phyloP scores from a whole-genome alignment of 306 rosid genomes.

The Trifolium dubium region DNA sequence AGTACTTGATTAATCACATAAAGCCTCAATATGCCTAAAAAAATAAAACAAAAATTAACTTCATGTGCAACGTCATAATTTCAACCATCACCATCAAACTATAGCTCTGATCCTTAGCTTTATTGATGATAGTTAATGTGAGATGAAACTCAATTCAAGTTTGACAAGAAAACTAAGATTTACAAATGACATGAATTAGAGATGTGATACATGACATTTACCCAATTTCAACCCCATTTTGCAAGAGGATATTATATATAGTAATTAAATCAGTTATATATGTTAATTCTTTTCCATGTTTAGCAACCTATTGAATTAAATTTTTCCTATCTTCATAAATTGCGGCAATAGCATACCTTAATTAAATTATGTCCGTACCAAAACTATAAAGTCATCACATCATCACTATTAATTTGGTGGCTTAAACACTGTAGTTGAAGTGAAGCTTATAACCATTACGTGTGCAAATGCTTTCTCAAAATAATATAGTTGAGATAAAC shows the following conservation, averaged over 20 bases:
- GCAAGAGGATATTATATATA: neutral
- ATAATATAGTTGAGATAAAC: slow-evolving; percentile 29
- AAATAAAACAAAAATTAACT: neutral
- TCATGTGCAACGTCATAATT: neutral
- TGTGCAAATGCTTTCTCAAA: slow-evolving; percentile 47
- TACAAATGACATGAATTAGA: slow-evolving; percentile 1
- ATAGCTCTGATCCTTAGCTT: neutral
- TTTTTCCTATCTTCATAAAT: slow-evolving; percentile 21
- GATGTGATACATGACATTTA: slow-evolving; percentile 9
- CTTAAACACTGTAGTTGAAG: slow-evolving; percentile 20
- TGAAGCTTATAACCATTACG: slow-evolving; percentile 39
- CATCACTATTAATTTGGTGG: slow-evolving; percentile 17
- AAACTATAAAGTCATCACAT: slow-evolving; percentile 20
- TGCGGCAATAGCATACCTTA: slow-evolving; percentile 23
- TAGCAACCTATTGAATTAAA: slow-evolving; percentile 19
- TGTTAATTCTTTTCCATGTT: slow-evolving; percentile 23
- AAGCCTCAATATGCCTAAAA: neutral
- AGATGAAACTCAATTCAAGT: neutral
- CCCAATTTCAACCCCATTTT: slow-evolving; percentile 12
- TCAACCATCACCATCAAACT: slow-evolving; percentile 2
- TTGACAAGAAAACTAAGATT: slow-evolving; percentile 24
- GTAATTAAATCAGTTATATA: neutral
- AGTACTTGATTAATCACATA: neutral
- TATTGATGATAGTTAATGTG: slow-evolving; percentile 9
- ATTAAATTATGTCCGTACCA: slow-evolving; percentile 29